Conservation (phyloP, 2,329 filamentous ascomycete genomes). For the Drechmeria coniospora region DNA sequence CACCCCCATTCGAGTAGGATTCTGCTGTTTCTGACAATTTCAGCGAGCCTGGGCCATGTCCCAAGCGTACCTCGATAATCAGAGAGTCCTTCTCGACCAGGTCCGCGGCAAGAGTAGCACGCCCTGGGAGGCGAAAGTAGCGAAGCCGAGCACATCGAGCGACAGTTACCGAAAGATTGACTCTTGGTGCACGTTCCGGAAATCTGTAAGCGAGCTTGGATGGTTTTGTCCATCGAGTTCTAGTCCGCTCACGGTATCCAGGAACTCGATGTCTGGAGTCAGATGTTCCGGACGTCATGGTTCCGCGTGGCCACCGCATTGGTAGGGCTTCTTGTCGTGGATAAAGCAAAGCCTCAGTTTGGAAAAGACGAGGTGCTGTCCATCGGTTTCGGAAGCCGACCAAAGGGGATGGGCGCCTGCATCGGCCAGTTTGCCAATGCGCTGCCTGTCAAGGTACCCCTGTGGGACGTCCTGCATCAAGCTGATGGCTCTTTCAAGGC, state of each 20-base stretch:
- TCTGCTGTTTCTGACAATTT: too few relatives aligned
- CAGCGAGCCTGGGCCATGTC: constrained; percentile 2
- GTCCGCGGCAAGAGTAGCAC: constrained; percentile 1
- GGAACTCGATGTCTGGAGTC: constrained; percentile 4
- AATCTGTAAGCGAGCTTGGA: constrained; percentile 3
- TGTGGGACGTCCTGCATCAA: constrained; percentile 3
- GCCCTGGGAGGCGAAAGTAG: constrained; percentile 1
- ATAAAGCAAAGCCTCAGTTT: constrained; percentile 3
- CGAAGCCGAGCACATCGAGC: neutral
- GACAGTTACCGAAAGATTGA: constrained; percentile 2
- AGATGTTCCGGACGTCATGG: constrained; percentile 5
- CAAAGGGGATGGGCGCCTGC: constrained; percentile 4
- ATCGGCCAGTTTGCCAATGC: constrained; percentile 6
- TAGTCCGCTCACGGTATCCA: too few relatives aligned
- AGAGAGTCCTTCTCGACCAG: constrained; percentile 2
- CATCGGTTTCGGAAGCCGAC: constrained; percentile 4
- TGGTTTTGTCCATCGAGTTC: too few relatives aligned
- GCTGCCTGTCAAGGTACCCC: constrained; percentile 4
- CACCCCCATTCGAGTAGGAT: too few relatives aligned
- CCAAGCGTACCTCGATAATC: constrained; percentile 2
- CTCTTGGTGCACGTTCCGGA: constrained; percentile 2
- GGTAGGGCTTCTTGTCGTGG: constrained; percentile 3
- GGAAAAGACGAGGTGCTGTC: constrained; percentile 5
- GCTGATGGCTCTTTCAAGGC: constrained; percentile 2
- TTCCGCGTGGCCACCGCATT: constrained; percentile 4